phyloP scores from a whole-genome alignment of 2,329 filamentous ascomycete species.

The Colletotrichum paranaense region DNA sequence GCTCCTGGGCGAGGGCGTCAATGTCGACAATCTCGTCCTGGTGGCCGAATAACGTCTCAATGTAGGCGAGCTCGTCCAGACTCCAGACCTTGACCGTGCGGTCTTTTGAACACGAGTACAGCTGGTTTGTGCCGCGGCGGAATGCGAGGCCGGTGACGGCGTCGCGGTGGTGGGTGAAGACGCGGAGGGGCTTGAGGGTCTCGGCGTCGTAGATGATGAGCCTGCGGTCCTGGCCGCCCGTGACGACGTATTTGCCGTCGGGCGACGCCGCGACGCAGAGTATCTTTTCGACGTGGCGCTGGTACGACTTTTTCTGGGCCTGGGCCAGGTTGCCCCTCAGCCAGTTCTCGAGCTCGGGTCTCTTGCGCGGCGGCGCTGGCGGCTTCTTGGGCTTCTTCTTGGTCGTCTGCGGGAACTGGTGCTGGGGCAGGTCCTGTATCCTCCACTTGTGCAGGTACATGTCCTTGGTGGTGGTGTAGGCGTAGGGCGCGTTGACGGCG shows the following conservation, averaged over 20 bases:
- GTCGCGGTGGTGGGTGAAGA: constrained; percentile 93
- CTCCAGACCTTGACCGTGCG: constrained; percentile 97
- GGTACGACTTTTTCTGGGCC: constrained; percentile 72
- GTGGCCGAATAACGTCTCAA: constrained; percentile 96
- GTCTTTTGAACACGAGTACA: constrained; percentile 92
- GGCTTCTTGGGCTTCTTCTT: constrained; percentile 67
- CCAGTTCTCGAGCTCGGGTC: constrained; percentile 72
- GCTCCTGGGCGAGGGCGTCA: constrained; percentile 84
- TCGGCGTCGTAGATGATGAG: constrained; percentile 90
- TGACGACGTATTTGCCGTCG: constrained; percentile 91
- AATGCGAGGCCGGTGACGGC: constrained; percentile 88
- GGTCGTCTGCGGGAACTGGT: constrained; percentile 70
- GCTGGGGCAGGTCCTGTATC: constrained; percentile 72
- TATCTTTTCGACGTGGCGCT: constrained; percentile 84
- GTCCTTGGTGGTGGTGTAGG: constrained; percentile 92
- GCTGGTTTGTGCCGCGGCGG: constrained; percentile 86
- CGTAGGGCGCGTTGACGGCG: constrained; percentile 81
- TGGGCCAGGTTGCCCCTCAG: constrained; percentile 71
- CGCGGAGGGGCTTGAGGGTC: constrained; percentile 80
- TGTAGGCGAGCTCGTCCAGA: constrained; percentile 89
- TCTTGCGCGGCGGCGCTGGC: constrained; percentile 67
- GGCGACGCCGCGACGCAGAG: constrained; percentile 87
- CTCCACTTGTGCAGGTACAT: constrained; percentile 89
- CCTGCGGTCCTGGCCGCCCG: constrained; percentile 85
- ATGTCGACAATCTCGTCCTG: constrained; percentile 91